phyloP scores from a whole-genome alignment of 192 early-diverging fungal species.

The Coemansia sp. region DNA sequence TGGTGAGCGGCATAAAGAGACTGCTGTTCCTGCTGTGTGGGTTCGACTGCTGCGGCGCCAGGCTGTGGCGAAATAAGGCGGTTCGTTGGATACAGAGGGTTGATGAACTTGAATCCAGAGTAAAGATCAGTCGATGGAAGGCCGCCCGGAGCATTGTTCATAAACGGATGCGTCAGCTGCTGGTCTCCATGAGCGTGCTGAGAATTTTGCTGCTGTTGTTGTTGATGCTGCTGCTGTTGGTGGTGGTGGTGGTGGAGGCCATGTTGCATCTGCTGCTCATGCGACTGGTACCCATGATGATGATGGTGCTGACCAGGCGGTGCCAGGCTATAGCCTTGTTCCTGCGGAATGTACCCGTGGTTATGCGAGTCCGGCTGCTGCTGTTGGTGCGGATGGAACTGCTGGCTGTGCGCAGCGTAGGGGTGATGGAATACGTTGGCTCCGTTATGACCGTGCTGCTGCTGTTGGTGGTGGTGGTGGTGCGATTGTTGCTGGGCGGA shows the following conservation, averaged over 20 bases:
- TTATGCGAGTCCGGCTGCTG: constrained; percentile 13
- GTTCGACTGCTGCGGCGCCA: not conserved
- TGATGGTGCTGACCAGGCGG: constrained; percentile 9
- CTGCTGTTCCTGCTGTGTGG: not conserved
- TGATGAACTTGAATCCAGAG: constrained; percentile 50
- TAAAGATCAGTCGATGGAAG: constrained; percentile 40
- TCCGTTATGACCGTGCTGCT: constrained; percentile 3
- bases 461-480: constrained; percentile 22
- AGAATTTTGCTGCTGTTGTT: constrained; percentile 5
- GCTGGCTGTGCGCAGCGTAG: constrained; percentile 8
- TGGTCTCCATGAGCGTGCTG: constrained; percentile 6
- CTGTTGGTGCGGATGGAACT: constrained; percentile 12
- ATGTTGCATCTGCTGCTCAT: constrained; percentile 17
- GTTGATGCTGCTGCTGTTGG: constrained; percentile 20
- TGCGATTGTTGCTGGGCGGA: constrained; percentile 15
- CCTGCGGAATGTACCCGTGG: constrained; percentile 9
- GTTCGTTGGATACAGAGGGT: constrained; percentile 31
- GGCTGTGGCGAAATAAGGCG: constrained; percentile 33
- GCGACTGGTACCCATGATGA: constrained; percentile 6
- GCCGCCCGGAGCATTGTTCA: constrained; percentile 15
- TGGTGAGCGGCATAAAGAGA: constrained; percentile 18
- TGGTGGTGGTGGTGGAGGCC: constrained; percentile 12
- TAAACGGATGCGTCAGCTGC: constrained; percentile 32
- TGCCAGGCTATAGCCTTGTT: constrained; percentile 7
- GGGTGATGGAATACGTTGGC: not conserved